phyloP scores from a whole-genome alignment of 176 grass and related monocot species.

The Melocanna baccifera region DNA sequence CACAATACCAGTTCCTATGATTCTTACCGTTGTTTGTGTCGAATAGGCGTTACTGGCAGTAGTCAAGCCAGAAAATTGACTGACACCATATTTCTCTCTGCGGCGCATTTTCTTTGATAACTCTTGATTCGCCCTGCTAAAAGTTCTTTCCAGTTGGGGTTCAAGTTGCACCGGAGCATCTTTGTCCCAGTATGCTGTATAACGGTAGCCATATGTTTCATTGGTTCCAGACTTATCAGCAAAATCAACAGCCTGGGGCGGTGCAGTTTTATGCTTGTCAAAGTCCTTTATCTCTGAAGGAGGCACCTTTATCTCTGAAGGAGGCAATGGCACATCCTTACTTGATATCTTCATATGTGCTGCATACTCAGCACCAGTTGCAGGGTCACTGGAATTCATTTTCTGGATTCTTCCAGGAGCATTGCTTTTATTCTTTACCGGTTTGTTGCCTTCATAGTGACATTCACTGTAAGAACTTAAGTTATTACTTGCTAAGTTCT shows the following conservation, averaged over 20 bases:
- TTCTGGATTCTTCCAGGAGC: constrained; percentile 29
- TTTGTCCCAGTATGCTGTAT: constrained; percentile 43
- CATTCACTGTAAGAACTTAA: constrained; percentile 30
- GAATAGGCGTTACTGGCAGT: constrained; percentile 41
- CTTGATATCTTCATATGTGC: constrained; percentile 30
- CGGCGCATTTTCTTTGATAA: constrained; percentile 26
- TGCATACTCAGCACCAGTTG: constrained; percentile 21
- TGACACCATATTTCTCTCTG: constrained; percentile 33
- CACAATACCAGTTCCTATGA: neutral
- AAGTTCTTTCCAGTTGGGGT: constrained; percentile 39
- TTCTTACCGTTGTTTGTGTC: constrained; percentile 46
- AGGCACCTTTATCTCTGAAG: constrained; percentile 40
- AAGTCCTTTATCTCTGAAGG: constrained; percentile 48
- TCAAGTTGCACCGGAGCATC: constrained; percentile 36
- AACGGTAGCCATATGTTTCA: constrained; percentile 35
- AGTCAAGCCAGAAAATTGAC: constrained; percentile 42
- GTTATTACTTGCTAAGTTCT: constrained; percentile 13
- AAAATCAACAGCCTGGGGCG: constrained; percentile 4
- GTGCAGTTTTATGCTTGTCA: constrained; percentile 36
- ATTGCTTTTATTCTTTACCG: constrained; percentile 32
- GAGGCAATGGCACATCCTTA: constrained; percentile 43
- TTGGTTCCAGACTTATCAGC: constrained; percentile 27
- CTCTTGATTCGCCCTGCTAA: constrained; percentile 39
- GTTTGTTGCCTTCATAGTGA: constrained; percentile 34
- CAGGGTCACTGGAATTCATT: constrained; percentile 31